Percentiles rank a stretch among this genome's conserved stretches.
Conservation (phyloP, 345 rosid species). For the Eucalyptus brandiana region DNA sequence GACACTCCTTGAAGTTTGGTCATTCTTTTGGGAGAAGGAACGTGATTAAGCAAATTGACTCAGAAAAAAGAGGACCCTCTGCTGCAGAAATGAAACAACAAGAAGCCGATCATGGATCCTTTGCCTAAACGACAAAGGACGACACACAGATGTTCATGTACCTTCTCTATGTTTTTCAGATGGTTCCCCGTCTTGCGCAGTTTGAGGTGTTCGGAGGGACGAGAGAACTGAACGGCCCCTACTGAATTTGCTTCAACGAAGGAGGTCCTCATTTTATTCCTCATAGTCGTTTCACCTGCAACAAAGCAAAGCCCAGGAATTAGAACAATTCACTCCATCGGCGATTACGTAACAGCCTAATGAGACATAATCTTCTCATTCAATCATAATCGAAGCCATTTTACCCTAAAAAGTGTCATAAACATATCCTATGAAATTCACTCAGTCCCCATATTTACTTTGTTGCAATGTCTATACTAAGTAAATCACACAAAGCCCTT, state of each 20-base stretch:
- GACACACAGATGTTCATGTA: background rate
- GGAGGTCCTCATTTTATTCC: background rate
- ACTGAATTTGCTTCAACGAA: background rate
- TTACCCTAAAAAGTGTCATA: background rate
- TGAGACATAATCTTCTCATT: background rate
- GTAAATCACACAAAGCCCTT: background rate
- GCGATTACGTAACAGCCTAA: background rate
- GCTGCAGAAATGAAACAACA: background rate
- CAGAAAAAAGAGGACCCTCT: background rate
- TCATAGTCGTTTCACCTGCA: conserved; percentile 3
- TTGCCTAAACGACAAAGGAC: background rate
- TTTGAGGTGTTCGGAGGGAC: background rate
- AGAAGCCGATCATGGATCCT: background rate
- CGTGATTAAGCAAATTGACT: background rate
- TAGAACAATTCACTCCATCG: background rate
- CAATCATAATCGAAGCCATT: background rate
- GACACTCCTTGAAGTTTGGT: background rate
- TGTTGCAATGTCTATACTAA: background rate
- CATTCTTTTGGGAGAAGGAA: background rate
- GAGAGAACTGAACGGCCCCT: background rate
- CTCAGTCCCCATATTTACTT: background rate
- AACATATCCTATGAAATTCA: background rate
- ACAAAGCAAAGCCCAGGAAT: background rate
- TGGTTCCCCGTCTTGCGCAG: background rate
- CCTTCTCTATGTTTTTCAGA: conserved; percentile 5